Evolutionary conservation across 2,329 filamentous ascomycete species (phyloP).

Genomic region (Phialocephala subalpina): DNA sequence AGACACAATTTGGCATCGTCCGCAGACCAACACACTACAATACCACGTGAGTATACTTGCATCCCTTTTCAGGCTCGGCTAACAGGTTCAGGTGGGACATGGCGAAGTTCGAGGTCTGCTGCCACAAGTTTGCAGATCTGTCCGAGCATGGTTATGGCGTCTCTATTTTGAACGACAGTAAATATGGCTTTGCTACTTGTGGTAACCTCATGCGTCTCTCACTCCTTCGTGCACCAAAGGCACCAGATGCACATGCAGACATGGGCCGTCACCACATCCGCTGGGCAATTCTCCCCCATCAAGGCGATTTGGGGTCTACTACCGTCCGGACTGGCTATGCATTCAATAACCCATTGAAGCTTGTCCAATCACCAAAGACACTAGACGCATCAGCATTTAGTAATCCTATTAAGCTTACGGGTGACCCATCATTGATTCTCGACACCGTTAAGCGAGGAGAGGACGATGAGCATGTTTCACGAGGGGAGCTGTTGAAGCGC

Average conservation of each 20-base stretch:
- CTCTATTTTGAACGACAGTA: conserved; percentile 92
- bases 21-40: conserved; percentile 96
- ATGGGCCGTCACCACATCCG: conserved; percentile 90
- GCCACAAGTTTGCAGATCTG: conserved; percentile 92
- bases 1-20: conserved; percentile 92
- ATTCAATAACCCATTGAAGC: conserved; percentile 83
- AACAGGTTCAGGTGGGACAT: conserved; percentile 77
- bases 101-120: conserved; percentile 98
- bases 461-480: conserved; percentile 78
- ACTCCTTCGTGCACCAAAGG: conserved; percentile 86
- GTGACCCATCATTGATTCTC: conserved; percentile 74
- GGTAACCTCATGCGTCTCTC: conserved; percentile 91
- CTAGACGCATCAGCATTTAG: conserved; percentile 52
- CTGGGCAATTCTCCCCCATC: conserved; percentile 90
- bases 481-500: conserved; percentile 67
- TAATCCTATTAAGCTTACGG: conserved; percentile 70
- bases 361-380: conserved; percentile 53
- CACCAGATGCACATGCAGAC: conserved; percentile 91
- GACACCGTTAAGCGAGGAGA: conserved; percentile 95
- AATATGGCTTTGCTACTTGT: conserved; percentile 92
- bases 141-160: conserved; percentile 90
- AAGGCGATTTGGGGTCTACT: conserved; percentile 71
- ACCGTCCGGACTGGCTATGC: conserved; percentile 87
- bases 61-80: conserved; percentile 31
- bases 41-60: conserved; percentile 66